phyloP scores from a whole-genome alignment of 345 rosid genomes.

The Orychophragmus violaceus region DNA sequence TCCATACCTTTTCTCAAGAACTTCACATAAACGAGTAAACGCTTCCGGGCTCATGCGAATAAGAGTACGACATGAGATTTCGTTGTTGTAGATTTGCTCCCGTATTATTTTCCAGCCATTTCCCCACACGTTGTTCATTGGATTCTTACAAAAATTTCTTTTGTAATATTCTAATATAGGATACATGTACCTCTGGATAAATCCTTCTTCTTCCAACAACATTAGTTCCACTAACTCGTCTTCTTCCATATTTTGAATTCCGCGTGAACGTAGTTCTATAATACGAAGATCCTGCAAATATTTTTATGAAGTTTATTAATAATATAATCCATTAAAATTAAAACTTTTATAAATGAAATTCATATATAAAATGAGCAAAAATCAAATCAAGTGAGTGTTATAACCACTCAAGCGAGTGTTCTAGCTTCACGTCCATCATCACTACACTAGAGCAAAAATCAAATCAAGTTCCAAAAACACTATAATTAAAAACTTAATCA shows the following conservation, averaged over 20 bases:
- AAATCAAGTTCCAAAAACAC: too few species aligned
- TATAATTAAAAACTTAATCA: too few species aligned
- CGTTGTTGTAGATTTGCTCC: not conserved
- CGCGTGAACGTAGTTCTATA: not conserved
- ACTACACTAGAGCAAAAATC: too few species aligned
- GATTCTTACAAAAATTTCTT: too few species aligned
- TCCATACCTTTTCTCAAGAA: not conserved
- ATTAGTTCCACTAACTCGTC: not conserved
- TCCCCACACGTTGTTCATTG: not conserved
- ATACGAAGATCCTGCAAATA: not conserved
- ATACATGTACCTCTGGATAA: not conserved
- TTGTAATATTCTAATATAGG: not conserved
- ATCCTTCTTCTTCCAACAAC: not conserved
- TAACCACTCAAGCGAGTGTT: too few species aligned
- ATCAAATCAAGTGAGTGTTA: too few species aligned
- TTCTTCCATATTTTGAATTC: not conserved
- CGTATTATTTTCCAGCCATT: not conserved
- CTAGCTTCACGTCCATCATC: too few species aligned
- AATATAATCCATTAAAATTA: too few species aligned
- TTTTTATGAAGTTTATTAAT: not conserved
- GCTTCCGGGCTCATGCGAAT: not conserved
- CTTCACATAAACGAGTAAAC: not conserved
- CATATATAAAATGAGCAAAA: too few species aligned
- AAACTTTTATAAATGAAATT: too few species aligned
- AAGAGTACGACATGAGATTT: not conserved